Evolutionary conservation across 768 basidiomycete genomes (phyloP).

Genomic region (Leucosporidium scottii): DNA sequence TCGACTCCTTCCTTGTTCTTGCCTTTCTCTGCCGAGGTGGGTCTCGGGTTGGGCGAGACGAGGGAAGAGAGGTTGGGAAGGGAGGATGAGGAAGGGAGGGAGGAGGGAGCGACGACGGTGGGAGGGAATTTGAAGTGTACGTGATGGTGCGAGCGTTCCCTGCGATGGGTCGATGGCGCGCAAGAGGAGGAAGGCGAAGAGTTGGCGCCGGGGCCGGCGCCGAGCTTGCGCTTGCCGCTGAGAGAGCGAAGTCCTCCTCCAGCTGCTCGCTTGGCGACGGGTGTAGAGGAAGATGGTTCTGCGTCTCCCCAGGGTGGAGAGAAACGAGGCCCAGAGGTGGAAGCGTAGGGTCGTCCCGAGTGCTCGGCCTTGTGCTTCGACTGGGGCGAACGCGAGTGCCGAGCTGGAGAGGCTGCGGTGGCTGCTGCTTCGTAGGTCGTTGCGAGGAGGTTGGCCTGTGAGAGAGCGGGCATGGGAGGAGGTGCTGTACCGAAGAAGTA

Average conservation of each 20-base stretch:
- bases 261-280: neutral
- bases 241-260: neutral
- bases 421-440: neutral
- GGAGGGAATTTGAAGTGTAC: neutral
- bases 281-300: too few species aligned
- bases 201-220: neutral
- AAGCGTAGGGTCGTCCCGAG: too few species aligned
- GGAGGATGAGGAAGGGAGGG: neutral
- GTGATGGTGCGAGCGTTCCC: neutral
- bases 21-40: too few species aligned
- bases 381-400: neutral
- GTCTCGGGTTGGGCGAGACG: too few species aligned
- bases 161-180: neutral
- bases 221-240: constrained; percentile 1
- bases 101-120: neutral
- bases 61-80: neutral
- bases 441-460: neutral
- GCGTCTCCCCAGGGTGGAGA: too few species aligned
- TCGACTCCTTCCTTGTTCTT: neutral
- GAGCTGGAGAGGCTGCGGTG: neutral
- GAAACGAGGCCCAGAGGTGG: too few species aligned
- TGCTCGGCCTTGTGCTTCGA: too few species aligned
- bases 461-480: neutral
- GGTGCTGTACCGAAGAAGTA: neutral
- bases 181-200: neutral